Conservation (phyloP, 1,139 yeast species). For the Blastobotrys persicus region DNA sequence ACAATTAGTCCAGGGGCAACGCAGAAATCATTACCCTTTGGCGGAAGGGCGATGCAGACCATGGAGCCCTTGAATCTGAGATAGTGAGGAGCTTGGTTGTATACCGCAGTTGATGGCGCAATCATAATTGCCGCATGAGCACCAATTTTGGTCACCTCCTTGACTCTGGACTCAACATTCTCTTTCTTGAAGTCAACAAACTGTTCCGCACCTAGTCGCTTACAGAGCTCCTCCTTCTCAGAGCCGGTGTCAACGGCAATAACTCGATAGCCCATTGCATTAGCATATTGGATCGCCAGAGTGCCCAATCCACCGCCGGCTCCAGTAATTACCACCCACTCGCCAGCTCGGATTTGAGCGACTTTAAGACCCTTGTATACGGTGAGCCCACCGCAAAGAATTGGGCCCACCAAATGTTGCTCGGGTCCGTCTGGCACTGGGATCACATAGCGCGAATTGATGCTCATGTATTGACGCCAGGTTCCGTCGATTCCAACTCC, state of each 20-base stretch:
- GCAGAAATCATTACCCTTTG: constrained; percentile 51
- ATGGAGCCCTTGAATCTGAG: constrained; percentile 67
- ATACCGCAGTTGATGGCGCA: constrained; percentile 66
- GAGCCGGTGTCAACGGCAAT: constrained; percentile 68
- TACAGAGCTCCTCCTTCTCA: constrained; percentile 54
- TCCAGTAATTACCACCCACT: constrained; percentile 73
- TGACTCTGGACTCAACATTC: constrained; percentile 44
- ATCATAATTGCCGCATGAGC: constrained; percentile 73
- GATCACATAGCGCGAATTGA: constrained; percentile 77
- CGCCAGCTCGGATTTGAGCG: constrained; percentile 59
- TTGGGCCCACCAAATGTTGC: constrained; percentile 67
- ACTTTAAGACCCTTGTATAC: constrained; percentile 73
- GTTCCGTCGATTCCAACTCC: constrained; percentile 75
- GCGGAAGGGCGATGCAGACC: constrained; percentile 71
- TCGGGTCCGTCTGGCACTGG: constrained; percentile 63
- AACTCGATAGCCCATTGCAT: constrained; percentile 70
- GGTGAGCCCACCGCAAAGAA: constrained; percentile 72
- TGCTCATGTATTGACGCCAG: constrained; percentile 73
- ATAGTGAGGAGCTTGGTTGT: constrained; percentile 58
- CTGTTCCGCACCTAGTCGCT: constrained; percentile 60
- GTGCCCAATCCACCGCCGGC: constrained; percentile 81
- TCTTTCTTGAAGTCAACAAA: constrained; percentile 55
- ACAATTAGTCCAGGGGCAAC: constrained; percentile 55
- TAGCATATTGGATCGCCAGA: constrained; percentile 69
- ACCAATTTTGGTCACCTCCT: constrained; percentile 59